These are phyloP conservation scores for Zygosaccharomyces rouxii DNA, from an alignment of 805 yeast genomes.

Conservation along the genomic window DNA sequence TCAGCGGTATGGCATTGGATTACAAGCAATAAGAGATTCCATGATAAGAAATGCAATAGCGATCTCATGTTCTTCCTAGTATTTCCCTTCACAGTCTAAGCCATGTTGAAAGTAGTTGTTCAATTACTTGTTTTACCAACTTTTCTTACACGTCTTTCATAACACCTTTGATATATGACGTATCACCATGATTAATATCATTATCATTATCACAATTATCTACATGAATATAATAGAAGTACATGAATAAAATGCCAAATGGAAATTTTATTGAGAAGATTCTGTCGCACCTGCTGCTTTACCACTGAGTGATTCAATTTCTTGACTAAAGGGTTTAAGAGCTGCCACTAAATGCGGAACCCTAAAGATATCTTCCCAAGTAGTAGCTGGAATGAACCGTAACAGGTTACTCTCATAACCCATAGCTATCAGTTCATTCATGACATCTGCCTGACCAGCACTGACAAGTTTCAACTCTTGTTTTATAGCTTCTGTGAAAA, in stretches of 20 bases:
- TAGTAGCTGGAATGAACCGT: conserved; percentile 1
- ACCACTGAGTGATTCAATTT: neutral
- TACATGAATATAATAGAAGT: conserved; percentile 1
- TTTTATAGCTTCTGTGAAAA: conserved; percentile 8
- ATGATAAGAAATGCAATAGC: neutral
- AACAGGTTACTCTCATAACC: conserved; percentile 5
- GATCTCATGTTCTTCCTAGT: neutral
- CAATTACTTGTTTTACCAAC: neutral
- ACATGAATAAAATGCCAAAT: neutral
- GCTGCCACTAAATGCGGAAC: conserved; percentile 1
- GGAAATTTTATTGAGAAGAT: neutral
- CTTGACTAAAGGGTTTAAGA: neutral
- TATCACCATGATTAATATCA: neutral
- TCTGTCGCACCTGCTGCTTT: neutral
- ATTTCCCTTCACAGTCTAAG: neutral
- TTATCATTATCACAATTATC: neutral
- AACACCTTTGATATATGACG: neutral
- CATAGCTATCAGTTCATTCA: conserved; percentile 2
- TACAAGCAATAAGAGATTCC: neutral
- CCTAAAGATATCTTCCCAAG: conserved; percentile 6
- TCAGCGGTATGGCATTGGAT: conserved; percentile 4
- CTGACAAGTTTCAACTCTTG: conserved; percentile 2
- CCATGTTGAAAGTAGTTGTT: neutral
- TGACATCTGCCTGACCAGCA: conserved; percentile 3
- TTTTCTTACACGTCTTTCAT: neutral